Evolutionary conservation across 2,329 filamentous ascomycete species (phyloP).

Genomic region (Xylaria hypoxylon): DNA sequence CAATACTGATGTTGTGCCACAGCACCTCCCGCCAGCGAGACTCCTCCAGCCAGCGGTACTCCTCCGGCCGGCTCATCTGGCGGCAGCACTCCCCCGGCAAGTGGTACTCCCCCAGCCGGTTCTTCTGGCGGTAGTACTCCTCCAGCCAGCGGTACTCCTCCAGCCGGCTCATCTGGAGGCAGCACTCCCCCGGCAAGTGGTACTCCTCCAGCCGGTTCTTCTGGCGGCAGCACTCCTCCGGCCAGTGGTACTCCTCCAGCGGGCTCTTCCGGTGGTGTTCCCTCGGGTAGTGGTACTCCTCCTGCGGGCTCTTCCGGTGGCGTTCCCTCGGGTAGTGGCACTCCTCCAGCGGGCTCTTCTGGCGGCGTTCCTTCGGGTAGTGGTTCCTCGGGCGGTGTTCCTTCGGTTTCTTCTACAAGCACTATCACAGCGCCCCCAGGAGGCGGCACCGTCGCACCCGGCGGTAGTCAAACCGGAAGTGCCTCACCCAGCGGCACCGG

Average conservation of each 20-base stretch:
- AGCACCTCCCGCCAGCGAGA: not conserved
- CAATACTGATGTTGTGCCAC: not conserved
- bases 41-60: not conserved
- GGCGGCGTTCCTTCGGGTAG: too few species aligned
- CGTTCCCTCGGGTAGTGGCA: too few species aligned
- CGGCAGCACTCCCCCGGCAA: not conserved
- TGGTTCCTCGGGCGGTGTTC: too few species aligned
- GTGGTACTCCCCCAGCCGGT: too few species aligned
- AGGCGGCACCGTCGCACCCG: not conserved
- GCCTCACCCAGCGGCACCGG: conserved; percentile 21
- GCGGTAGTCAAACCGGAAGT: not conserved
- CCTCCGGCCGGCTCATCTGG: not conserved
- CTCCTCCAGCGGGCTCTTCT: too few species aligned
- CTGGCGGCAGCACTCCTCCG: not conserved
- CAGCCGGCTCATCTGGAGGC: too few species aligned
- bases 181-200: too few species aligned
- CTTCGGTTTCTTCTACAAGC: too few species aligned
- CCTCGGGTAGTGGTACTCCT: not conserved
- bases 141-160: not conserved
- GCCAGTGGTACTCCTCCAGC: too few species aligned
- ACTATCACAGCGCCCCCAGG: not conserved
- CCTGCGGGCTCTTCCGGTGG: not conserved
- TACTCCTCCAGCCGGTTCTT: too few species aligned
- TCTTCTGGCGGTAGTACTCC: too few species aligned
- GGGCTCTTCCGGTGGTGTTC: too few species aligned